These are phyloP conservation scores for Galerina sulciceps DNA, from an alignment of 768 basidiomycete species.

Conservation along the genomic window DNA sequence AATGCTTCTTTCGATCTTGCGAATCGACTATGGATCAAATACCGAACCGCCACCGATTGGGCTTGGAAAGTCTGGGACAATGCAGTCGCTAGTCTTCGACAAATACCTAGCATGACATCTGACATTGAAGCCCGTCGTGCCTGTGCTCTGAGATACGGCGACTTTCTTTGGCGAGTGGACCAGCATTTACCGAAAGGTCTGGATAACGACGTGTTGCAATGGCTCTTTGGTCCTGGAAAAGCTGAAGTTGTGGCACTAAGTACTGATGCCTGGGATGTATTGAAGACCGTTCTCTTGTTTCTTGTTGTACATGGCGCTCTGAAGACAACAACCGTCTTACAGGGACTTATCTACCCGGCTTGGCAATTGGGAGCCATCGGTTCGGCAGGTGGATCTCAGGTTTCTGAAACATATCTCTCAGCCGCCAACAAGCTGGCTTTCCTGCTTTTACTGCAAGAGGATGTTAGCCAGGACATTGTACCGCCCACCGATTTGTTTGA, in stretches of 20 bases:
- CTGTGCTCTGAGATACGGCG: slow-evolving; percentile 68
- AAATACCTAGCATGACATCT: slow-evolving; percentile 60
- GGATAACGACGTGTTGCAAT: slow-evolving; percentile 69
- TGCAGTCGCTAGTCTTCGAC: slow-evolving; percentile 73
- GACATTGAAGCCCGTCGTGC: slow-evolving; percentile 49
- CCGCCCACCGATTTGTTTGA: slow-evolving; percentile 61
- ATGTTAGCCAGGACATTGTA: slow-evolving; percentile 39
- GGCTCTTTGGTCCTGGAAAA: slow-evolving; percentile 74
- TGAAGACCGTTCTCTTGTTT: slow-evolving; percentile 64
- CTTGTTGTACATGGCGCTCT: slow-evolving; percentile 70
- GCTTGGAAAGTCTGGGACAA: slow-evolving; percentile 88
- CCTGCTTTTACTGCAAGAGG: slow-evolving; percentile 59
- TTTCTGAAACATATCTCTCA: slow-evolving; percentile 55
- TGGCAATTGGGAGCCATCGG: slow-evolving; percentile 64
- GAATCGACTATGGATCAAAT: slow-evolving; percentile 82
- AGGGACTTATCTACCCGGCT: slow-evolving; percentile 78
- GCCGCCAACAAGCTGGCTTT: slow-evolving; percentile 69
- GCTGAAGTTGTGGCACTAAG: slow-evolving; percentile 63
- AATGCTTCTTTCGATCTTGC: slow-evolving; percentile 75
- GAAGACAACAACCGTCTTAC: slow-evolving; percentile 71
- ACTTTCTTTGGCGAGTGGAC: slow-evolving; percentile 74
- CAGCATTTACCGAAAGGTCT: slow-evolving; percentile 77
- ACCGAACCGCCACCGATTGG: slow-evolving; percentile 74
- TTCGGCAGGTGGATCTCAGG: slow-evolving; percentile 38
- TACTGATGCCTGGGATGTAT: slow-evolving; percentile 68